Evolutionary conservation across 352 stramenopile species (phyloP).

Genomic region (Phytophthora aleatoria): DNA sequence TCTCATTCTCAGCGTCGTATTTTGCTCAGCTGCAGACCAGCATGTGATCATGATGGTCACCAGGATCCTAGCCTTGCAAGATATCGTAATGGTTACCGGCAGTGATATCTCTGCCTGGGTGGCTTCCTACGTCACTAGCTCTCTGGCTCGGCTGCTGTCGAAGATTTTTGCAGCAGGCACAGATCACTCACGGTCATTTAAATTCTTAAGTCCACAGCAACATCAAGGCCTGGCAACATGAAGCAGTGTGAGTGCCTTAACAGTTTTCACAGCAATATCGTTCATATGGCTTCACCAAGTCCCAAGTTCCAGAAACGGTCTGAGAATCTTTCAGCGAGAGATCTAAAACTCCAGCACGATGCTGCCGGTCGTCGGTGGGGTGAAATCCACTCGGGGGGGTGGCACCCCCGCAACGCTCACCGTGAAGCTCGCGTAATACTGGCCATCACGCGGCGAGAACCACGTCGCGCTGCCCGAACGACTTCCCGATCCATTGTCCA

Average conservation of each 20-base stretch:
- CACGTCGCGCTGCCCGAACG: conserved; percentile 8
- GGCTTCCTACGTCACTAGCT: background rate
- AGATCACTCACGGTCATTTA: too few species aligned
- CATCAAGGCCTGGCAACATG: too few species aligned
- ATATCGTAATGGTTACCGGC: background rate
- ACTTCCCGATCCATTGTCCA: conserved; percentile 1
- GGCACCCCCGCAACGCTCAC: conserved; percentile 1
- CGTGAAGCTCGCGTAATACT: conserved; percentile 9
- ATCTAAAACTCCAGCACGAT: background rate
- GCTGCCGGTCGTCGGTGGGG: conserved; percentile 2
- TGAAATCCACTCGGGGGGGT: conserved; percentile 11
- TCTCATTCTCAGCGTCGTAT: background rate
- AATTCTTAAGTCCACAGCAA: too few species aligned
- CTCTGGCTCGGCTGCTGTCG: too few species aligned
- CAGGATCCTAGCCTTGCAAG: background rate
- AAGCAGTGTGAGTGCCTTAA: too few species aligned
- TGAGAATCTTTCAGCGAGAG: too few species aligned
- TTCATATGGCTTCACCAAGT: too few species aligned
- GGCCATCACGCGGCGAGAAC: conserved; percentile 19
- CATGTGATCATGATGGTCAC: background rate
- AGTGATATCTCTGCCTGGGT: background rate
- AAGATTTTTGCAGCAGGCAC: too few species aligned
- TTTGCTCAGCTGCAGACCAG: background rate
- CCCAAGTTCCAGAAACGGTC: too few species aligned
- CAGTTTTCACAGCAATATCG: too few species aligned